Evolutionary conservation across 83 land plant species (phyloP).

Genomic region (Diphasiastrum complanatum): DNA sequence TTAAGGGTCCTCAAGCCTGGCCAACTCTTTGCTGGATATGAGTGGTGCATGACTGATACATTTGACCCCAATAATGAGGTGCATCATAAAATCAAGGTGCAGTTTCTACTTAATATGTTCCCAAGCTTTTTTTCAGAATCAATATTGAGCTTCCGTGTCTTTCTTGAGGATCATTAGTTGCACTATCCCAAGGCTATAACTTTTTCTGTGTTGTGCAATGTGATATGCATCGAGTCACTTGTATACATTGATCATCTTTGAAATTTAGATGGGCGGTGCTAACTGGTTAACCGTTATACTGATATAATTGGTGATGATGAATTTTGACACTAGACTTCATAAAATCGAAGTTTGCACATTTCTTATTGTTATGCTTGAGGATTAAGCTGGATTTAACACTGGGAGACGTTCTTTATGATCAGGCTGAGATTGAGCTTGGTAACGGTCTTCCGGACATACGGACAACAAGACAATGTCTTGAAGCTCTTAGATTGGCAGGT

Average conservation of each 20-base stretch:
- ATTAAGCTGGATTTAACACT: too few species aligned
- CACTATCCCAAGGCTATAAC: too few species aligned
- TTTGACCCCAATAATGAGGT: slow-evolving; percentile 67
- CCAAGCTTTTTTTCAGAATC: background rate
- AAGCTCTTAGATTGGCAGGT: slow-evolving; percentile 75
- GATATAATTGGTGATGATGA: background rate
- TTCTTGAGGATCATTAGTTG: too few species aligned
- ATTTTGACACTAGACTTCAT: background rate
- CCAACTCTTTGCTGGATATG: slow-evolving; percentile 92
- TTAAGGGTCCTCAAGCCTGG: slow-evolving; percentile 90
- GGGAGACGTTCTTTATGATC: too few species aligned
- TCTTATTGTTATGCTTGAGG: background rate
- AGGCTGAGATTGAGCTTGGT: slow-evolving; percentile 96
- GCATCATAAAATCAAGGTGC: slow-evolving; percentile 80
- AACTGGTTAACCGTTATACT: background rate
- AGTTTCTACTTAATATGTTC: too few species aligned
- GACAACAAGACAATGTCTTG: slow-evolving; percentile 60
- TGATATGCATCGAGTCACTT: too few species aligned
- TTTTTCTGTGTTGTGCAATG: too few species aligned
- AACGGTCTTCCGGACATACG: slow-evolving; percentile 94
- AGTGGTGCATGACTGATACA: slow-evolving; percentile 95
- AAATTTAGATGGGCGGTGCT: too few species aligned
- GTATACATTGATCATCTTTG: too few species aligned
- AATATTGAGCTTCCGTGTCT: too few species aligned
- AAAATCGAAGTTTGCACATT: background rate